A percentile compares a stretch with the other conserved stretches of the same genome.
Conservation (phyloP, 257 asterid genomes). For the Solanum corneliomulleri region DNA sequence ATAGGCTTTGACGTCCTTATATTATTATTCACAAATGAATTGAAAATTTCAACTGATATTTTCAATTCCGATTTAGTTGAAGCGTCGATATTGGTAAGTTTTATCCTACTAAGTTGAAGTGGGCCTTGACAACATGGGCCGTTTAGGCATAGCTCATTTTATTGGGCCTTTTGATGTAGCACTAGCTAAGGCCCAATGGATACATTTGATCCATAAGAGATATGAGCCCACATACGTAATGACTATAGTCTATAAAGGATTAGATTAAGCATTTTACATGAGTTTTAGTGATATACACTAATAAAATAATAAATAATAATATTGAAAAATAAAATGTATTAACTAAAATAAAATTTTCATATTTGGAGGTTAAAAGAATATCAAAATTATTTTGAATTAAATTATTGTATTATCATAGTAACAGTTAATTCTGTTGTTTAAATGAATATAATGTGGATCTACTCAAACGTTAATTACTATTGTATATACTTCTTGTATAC, state of each 20-base stretch:
- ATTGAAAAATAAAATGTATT: no score
- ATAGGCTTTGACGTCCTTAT: rapidly evolving
- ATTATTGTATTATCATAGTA: background rate
- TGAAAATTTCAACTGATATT: background rate
- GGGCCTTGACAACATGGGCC: background rate
- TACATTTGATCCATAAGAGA: background rate
- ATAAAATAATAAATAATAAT: no score
- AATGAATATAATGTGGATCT: background rate
- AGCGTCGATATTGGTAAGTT: background rate
- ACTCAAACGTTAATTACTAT: background rate
- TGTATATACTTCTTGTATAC: background rate
- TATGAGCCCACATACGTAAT: background rate
- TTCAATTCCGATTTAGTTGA: background rate
- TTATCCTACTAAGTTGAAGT: background rate
- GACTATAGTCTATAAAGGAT: background rate
- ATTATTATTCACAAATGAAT: background rate
- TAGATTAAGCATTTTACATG: background rate
- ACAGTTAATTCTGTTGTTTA: background rate
- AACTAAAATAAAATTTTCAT: background rate
- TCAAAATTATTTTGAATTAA: background rate
- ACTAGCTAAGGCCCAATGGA: background rate
- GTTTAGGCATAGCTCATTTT: background rate
- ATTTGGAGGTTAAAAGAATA: background rate
- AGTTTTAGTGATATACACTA: no score
- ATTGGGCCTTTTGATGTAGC: background rate